These are phyloP conservation scores for Bolboschoenoplectus hybrid DNA, from an alignment of 202 grass and related monocot genomes.

Conservation along the genomic window DNA sequence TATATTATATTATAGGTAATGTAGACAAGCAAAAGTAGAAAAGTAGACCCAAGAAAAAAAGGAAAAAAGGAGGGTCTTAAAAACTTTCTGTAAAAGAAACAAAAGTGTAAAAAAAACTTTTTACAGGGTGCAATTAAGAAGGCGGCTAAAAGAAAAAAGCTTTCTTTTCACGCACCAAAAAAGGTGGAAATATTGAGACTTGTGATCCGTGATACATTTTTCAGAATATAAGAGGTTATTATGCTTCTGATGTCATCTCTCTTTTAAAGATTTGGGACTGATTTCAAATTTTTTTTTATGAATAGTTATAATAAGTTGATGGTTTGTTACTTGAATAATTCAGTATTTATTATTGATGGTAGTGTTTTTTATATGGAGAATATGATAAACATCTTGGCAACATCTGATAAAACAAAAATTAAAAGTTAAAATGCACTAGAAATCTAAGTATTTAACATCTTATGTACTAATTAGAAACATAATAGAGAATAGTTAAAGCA, in stretches of 20 bases:
- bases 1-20: not conserved
- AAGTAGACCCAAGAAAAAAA: not conserved
- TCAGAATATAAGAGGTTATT: not conserved
- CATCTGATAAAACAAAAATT: too few relatives aligned
- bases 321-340: not conserved
- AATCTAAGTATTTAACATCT: not conserved
- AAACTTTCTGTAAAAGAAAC: conserved; percentile 33
- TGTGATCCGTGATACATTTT: not conserved
- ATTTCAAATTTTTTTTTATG: not conserved
- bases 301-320: not conserved
- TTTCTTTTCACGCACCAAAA: conserved; percentile 13
- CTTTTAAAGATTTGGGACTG: not conserved
- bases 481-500: not conserved
- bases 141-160: conserved; percentile 7
- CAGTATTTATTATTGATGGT: not conserved
- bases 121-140: conserved; percentile 17
- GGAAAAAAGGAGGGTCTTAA: not conserved
- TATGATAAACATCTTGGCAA: too few relatives aligned
- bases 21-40: not conserved
- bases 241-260: not conserved
- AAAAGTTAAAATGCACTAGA: too few relatives aligned
- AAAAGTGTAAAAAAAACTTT: conserved; percentile 37
- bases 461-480: not conserved
- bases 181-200: not conserved
- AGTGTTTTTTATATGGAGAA: too few relatives aligned